Percentiles rank a stretch among this genome's conserved stretches.
Conservation (phyloP, 2,329 filamentous ascomycete species). For the Ceratocystis lukuohia region DNA sequence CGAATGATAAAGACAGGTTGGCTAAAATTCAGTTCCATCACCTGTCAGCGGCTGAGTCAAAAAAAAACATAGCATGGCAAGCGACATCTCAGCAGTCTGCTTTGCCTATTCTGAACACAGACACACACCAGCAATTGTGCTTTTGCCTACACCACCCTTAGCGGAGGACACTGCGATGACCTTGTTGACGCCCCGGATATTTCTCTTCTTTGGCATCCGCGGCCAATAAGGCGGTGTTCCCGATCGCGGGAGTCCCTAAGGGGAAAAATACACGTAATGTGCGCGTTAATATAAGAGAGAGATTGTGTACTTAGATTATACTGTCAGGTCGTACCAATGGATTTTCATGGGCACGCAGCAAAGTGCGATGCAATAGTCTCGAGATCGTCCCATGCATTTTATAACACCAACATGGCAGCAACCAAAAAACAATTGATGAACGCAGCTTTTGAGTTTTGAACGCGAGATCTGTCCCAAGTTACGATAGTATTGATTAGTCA, state of each 20-base stretch:
- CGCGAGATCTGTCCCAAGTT: not conserved
- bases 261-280: not conserved
- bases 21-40: constrained; percentile 28
- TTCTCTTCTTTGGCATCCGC: constrained; percentile 65
- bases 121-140: constrained; percentile 64
- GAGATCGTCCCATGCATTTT: constrained; percentile 25
- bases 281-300: too few species aligned
- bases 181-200: constrained; percentile 73
- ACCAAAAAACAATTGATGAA: not conserved
- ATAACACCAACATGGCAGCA: not conserved
- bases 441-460: not conserved
- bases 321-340: constrained; percentile 49
- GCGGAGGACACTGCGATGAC: constrained; percentile 95
- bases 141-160: constrained; percentile 97
- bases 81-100: not conserved
- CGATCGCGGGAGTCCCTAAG: constrained; percentile 69
- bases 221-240: constrained; percentile 45
- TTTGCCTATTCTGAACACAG: too few species aligned
- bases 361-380: constrained; percentile 32
- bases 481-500: too few species aligned
- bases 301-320: too few species aligned
- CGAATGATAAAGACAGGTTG: constrained; percentile 79
- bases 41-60: not conserved
- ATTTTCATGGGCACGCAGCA: constrained; percentile 56
- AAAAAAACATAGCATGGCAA: not conserved